Conservation (phyloP, 768 basidiomycete species). For the Naematelia aurantialba region DNA sequence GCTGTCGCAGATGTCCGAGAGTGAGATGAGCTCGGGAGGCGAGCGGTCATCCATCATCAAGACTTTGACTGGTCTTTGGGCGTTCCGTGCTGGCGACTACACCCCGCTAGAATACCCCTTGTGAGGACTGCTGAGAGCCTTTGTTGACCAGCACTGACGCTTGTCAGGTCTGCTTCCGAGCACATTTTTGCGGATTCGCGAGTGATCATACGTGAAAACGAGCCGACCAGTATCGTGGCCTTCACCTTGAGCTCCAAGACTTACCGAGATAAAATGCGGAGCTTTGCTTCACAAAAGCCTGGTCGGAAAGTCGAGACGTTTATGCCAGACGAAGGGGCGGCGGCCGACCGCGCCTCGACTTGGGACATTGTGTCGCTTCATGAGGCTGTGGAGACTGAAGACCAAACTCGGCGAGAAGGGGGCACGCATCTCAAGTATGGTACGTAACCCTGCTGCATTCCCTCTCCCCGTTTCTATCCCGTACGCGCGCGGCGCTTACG, state of each 20-base stretch:
- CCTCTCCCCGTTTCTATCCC: constrained; percentile 6
- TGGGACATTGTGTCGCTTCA: constrained; percentile 91
- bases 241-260: constrained; percentile 63
- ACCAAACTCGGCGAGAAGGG: constrained; percentile 27
- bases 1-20: constrained; percentile 49
- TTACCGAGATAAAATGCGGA: constrained; percentile 49
- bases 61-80: constrained; percentile 79
- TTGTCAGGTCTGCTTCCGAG: constrained; percentile 54
- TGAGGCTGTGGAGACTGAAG: constrained; percentile 50
- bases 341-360: constrained; percentile 77
- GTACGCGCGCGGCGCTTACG: not conserved
- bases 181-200: constrained; percentile 92
- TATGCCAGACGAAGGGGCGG: constrained; percentile 82
- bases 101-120: constrained; percentile 58
- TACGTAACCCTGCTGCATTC: constrained; percentile 11
- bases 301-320: constrained; percentile 73
- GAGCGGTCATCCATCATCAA: constrained; percentile 75
- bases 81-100: constrained; percentile 56
- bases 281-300: constrained; percentile 20
- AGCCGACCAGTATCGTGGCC: constrained; percentile 96
- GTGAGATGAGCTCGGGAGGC: constrained; percentile 53
- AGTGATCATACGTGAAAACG: constrained; percentile 92
- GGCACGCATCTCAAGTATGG: constrained; percentile 50
- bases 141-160: not conserved
- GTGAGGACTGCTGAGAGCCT: constrained; percentile 51